Evolutionary conservation across 768 basidiomycete species (phyloP), one percentile per base, ranked within the genome.

Genomic region (Vishniacozyma victoriae): DNA sequence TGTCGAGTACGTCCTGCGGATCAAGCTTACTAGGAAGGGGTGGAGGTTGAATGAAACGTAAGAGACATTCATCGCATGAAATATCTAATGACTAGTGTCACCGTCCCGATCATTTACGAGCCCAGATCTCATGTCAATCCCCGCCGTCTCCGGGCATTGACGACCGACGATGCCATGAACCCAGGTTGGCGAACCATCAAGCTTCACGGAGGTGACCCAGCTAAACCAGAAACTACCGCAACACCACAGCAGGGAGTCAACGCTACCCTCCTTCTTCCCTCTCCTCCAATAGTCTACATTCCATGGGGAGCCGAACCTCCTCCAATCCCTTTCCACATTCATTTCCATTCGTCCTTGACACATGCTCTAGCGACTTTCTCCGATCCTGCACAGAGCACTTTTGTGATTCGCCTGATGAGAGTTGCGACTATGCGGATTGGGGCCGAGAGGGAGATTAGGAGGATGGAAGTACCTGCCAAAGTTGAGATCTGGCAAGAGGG

Each of bases 401-500:
- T 60, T 31, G 48, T 60, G 6, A 45, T 68, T 16, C 41, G 66
- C 5, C 45, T 68, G 12, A 59, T 62, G 45, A 44, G 66, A 27
- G 60, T 64, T 0, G 60, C 60, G 4, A 56, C 54, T 2, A 59
- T 68, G 54, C 33, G 55, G 22, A 55, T 67, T 11, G 61, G 61
- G 2, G 11, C 47, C 6, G 64, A 61, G 16, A 63, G 46, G 45
- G 64, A 67, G 43, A 57, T 60, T 11, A 45, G 64, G 24, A 29
- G 64, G 20, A 59, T 62, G 39, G 61, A 63, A 33, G 46, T 67
- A 13, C 64, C 59, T 9, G 48, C 54, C 22, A 60, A 59, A 24
- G 50, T 58, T 12, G 52, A 63, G 41, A 36, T 67, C 11, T 67
- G 64, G 64, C 59, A 63, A 45, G 64, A 67, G 42, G 59, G 62